Base-by-base conservation (phyloP, 805 yeast genomes). In the Clavispora vitiphila region DNA sequence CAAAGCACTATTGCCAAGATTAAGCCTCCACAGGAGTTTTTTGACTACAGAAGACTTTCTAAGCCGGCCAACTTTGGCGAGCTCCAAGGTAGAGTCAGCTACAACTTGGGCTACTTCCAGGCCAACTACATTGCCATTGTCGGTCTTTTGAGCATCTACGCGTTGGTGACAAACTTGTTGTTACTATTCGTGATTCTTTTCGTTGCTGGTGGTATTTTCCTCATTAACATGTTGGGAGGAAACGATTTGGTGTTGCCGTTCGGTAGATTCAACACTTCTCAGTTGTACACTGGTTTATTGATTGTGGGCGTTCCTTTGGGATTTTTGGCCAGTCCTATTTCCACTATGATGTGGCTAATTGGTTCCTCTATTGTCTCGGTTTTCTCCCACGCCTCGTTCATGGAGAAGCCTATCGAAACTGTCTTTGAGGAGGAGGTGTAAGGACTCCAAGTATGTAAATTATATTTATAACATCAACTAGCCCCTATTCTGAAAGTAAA, bases 401-500 rank as follows among this genome's bases (percentile, higher is more conserved):
- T 93, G 78, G 98, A 93, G 60, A 93, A 91, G 67, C 99, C 99
- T 16, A 82, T 90, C 46, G 98, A 93, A 68, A 81, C 91, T 29
- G 90, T 91, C 15, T 93, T 91, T 59, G 93, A 89, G 58, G 96
- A 88, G 60, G 87, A 84, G 51, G 74, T 69, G 29, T 69, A 57
- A 41, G 37, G 7, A 12, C 26, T 11, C 10, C n/a, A 12, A 11
- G 11, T 9, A 8, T 12, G n/a, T 24, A 24, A 24, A 24, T 24
- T 24, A 24, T n/a, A 24, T 24, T 24, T 24, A 24, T 24, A 21
- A n/a, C n/a, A n/a, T n/a, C n/a, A n/a, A n/a, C n/a, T n/a, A n/a
- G n/a, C n/a, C n/a, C n/a, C n/a, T n/a, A n/a, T n/a, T n/a, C n/a
- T n/a, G n/a, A n/a, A n/a, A n/a, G n/a, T n/a, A n/a, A n/a, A n/a